phyloP scores from a whole-genome alignment of 495 filamentous ascomycete species.

The Trichodelitschia bisporula region DNA sequence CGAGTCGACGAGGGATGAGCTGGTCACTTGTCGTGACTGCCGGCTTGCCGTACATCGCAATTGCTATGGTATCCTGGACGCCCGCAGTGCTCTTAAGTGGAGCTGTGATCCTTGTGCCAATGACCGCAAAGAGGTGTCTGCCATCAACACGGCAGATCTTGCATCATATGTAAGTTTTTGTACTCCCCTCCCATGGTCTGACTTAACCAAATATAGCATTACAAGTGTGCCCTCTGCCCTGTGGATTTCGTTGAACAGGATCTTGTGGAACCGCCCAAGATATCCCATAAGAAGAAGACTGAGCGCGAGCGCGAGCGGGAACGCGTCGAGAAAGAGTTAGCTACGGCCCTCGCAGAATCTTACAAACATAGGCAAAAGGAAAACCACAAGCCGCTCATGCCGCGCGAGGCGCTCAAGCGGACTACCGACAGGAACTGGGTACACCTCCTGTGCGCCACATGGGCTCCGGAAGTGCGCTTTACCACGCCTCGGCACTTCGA shows the following conservation, averaged over 20 bases:
- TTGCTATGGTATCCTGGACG: slow-evolving; percentile 79
- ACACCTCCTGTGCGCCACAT: slow-evolving; percentile 82
- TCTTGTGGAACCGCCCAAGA: slow-evolving; percentile 62
- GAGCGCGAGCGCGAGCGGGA: slow-evolving; percentile 83
- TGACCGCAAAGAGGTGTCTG: slow-evolving; percentile 66
- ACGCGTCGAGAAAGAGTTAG: slow-evolving; percentile 54
- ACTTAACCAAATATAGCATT: slow-evolving; percentile 25
- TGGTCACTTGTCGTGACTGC: slow-evolving; percentile 59
- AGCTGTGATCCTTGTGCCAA: slow-evolving; percentile 89
- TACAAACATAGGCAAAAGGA: slow-evolving; percentile 68
- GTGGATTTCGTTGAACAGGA: slow-evolving; percentile 52
- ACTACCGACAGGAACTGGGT: slow-evolving; percentile 95
- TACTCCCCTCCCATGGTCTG: background rate
- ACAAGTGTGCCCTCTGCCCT: slow-evolving; percentile 82
- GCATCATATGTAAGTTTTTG: slow-evolving; percentile 48
- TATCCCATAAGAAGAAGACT: slow-evolving; percentile 75
- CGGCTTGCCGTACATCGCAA: slow-evolving; percentile 77
- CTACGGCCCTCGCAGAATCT: slow-evolving; percentile 42
- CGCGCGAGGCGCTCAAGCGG: slow-evolving; percentile 77
- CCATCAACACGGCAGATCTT: too few relatives aligned
- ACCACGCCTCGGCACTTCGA: slow-evolving; percentile 56
- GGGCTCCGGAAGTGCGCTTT: slow-evolving; percentile 80
- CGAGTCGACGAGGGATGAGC: slow-evolving; percentile 36
- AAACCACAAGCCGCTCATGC: slow-evolving; percentile 51
- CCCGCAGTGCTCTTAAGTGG: too few relatives aligned